Conservation (phyloP, 192 early-diverging fungal species). For the Chytriomyces sp. region DNA sequence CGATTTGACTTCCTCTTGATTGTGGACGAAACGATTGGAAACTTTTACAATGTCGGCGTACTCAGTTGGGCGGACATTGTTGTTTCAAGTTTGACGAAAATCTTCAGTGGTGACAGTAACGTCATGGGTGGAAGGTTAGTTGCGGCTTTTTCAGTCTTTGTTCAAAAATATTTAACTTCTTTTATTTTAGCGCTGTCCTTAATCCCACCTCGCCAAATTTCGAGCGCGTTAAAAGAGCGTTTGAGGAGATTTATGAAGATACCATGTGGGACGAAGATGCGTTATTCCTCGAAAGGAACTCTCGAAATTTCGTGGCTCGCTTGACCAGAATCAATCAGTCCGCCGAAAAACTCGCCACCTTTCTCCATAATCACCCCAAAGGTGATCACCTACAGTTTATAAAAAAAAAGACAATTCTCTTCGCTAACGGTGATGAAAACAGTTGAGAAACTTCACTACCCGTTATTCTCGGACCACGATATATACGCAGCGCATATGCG, state of each 20-base stretch:
- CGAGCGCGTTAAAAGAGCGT: slow-evolving; percentile 41
- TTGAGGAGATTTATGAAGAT: slow-evolving; percentile 77
- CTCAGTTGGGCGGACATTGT: slow-evolving; percentile 83
- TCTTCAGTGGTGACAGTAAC: slow-evolving; percentile 95
- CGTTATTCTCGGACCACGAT: slow-evolving; percentile 74
- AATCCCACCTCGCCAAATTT: slow-evolving; percentile 73
- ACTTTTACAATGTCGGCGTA: slow-evolving; percentile 86
- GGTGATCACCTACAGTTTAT: slow-evolving; percentile 45
- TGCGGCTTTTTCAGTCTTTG: not conserved
- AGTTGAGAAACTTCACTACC: slow-evolving; percentile 82
- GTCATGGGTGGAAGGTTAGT: slow-evolving; percentile 95
- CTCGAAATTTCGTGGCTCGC: slow-evolving; percentile 79
- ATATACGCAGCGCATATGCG: slow-evolving; percentile 68
- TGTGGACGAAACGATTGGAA: slow-evolving; percentile 95
- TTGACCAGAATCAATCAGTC: slow-evolving; percentile 78
- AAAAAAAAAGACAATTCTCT: not conserved
- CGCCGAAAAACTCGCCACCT: slow-evolving; percentile 66
- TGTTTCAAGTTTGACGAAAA: slow-evolving; percentile 91
- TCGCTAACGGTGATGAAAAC: slow-evolving; percentile 1
- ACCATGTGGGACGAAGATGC: slow-evolving; percentile 89
- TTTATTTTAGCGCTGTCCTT: slow-evolving; percentile 62
- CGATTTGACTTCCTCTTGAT: slow-evolving; percentile 77
- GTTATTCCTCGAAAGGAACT: slow-evolving; percentile 95
- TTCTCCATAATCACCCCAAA: slow-evolving; percentile 63
- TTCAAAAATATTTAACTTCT: slow-evolving; percentile 4